Conservation (phyloP, 495 filamentous ascomycete genomes). For the Penicillium turbatum region DNA sequence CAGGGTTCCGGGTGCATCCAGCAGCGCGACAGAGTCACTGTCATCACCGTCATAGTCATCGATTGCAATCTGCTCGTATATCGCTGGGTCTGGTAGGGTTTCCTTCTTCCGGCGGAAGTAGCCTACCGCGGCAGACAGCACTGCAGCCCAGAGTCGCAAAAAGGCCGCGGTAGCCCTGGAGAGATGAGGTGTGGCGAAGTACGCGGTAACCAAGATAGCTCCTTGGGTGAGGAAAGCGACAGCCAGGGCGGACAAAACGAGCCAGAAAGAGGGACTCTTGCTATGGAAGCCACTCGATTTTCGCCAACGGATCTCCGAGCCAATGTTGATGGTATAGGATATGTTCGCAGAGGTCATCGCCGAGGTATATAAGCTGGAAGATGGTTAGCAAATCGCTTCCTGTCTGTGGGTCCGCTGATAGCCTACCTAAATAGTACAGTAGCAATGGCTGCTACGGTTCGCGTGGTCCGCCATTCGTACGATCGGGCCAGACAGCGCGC, state of each 20-base stretch:
- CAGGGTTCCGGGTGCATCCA: slow-evolving; percentile 1
- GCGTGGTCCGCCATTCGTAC: slow-evolving; percentile 1
- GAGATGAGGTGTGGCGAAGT: slow-evolving; percentile 13
- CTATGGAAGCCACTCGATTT: background rate
- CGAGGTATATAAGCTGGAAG: slow-evolving; percentile 3
- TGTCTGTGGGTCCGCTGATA: background rate
- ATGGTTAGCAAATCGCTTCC: background rate
- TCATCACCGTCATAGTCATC: slow-evolving; percentile 15
- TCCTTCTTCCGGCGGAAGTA: slow-evolving; percentile 1
- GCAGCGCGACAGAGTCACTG: slow-evolving; percentile 4
- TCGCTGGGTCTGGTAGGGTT: background rate
- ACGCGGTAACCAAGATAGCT: slow-evolving; percentile 5
- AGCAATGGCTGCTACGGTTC: slow-evolving; percentile 9
- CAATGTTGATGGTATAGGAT: slow-evolving; percentile 12
- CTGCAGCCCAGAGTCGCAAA: slow-evolving; percentile 7
- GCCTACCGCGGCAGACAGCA: slow-evolving; percentile 1
- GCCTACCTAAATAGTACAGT: slow-evolving; percentile 10
- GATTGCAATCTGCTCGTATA: slow-evolving; percentile 15
- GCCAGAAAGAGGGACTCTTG: background rate
- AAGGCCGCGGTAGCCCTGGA: slow-evolving; percentile 5
- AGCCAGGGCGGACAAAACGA: slow-evolving; percentile 5
- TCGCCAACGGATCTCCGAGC: slow-evolving; percentile 18
- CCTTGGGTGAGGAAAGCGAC: slow-evolving; percentile 4
- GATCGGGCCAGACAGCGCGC: slow-evolving; percentile 14
- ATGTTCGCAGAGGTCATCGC: slow-evolving; percentile 12